Conservation (phyloP, 257 asterid genomes). For the Avicennia marina region DNA sequence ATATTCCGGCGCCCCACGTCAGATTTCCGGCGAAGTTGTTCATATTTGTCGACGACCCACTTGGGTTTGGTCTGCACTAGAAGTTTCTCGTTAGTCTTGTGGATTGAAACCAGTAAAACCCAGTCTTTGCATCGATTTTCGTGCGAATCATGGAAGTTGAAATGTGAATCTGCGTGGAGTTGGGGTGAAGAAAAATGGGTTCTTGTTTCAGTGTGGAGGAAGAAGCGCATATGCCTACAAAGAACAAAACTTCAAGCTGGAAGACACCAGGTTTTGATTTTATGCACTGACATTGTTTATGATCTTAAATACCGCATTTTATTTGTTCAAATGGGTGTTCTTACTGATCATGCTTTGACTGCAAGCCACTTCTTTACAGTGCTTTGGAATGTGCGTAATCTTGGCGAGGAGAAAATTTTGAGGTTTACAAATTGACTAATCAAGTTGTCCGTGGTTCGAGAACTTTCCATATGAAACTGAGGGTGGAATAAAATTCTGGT, state of each 20-base stretch:
- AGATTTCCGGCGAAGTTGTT: constrained; percentile 23
- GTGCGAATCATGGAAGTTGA: constrained; percentile 18
- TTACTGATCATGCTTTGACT: background rate
- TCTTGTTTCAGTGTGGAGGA: constrained; percentile 74
- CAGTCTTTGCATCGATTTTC: constrained; percentile 20
- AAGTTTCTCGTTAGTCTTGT: constrained; percentile 3
- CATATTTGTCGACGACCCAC: constrained; percentile 27
- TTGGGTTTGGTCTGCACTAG: constrained; percentile 18
- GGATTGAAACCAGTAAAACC: constrained; percentile 8
- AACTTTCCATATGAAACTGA: too few relatives aligned
- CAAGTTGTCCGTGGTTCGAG: too few relatives aligned
- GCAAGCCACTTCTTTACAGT: too few relatives aligned
- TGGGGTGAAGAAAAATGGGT: constrained; percentile 47
- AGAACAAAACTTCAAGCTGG: constrained; percentile 26
- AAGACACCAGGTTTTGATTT: constrained; percentile 29
- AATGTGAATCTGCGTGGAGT: constrained; percentile 43
- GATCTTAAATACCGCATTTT: background rate
- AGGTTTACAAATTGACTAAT: too few relatives aligned
- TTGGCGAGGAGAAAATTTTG: too few relatives aligned
- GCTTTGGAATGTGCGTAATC: too few relatives aligned
- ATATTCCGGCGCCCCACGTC: constrained; percentile 25
- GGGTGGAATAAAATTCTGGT: too few relatives aligned
- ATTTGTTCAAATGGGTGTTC: constrained; percentile 10
- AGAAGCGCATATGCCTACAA: constrained; percentile 29
- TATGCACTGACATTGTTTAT: background rate